Evolutionary conservation across 1,139 yeast genomes (phyloP), one percentile per base, ranked within the genome.

Genomic region (Suhomyces anneliseae): DNA sequence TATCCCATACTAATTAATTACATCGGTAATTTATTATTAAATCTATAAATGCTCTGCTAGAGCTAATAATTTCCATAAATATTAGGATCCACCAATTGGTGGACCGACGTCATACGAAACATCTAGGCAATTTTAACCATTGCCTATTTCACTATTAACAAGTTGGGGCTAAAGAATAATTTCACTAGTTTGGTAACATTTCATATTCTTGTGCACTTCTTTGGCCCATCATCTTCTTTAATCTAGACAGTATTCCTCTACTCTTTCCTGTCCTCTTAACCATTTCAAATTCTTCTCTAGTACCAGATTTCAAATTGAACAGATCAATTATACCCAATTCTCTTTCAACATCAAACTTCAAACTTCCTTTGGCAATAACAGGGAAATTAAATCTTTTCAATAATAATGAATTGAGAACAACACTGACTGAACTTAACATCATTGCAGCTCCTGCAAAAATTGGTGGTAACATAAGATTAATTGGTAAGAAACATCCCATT

Each of bases 341-440:
- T 11, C 55, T 50, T 51, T 71, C 76, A 36, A 58, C 48, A 42
- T 66, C 71, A n/a, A 42, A 37, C 27, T 45, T 39, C 27, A 40
- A 27, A 11, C 14, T 12, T 3, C 40, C 41, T n/a, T 15, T 38
- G 8, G 54, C 58, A 36, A 63, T 54, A 8, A 32, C 58, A 12
- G 81, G 80, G 8, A 84, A 73, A 34, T 55, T 75, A 89, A 90
- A 86, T 42, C 65, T 65, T 60, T 83, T 85, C 56, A 95, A 73
- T 59, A 82, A 59, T 53, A 95, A 72, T 1, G 97, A 90, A 54
- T 90, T 87, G 39, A 84, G 57, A 9, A 95, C 93, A 24, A 95
- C 99, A 60, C 96, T 87, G 6, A 90, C 85, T 8, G 96, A 87
- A 56, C 96, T 87, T 59, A 88, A 70, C 1, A 97, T 96, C 99